These are phyloP conservation scores for Ceratonia siliqua DNA, from an alignment of 306 rosid genomes.

Conservation along the genomic window DNA sequence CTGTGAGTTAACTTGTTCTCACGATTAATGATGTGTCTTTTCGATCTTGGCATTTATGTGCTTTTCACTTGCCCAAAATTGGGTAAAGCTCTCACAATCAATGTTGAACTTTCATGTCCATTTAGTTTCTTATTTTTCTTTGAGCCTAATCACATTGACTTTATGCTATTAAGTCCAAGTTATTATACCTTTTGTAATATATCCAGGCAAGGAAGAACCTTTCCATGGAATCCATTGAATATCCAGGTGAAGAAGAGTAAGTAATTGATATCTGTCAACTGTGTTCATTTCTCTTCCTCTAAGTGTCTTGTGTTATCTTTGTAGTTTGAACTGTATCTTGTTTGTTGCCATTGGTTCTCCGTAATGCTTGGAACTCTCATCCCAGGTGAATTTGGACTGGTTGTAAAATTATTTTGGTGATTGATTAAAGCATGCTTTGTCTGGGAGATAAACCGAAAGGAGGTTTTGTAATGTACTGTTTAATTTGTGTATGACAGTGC, in stretches of 20 bases:
- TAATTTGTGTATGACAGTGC: neutral
- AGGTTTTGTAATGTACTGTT: neutral
- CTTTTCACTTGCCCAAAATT: constrained; percentile 27
- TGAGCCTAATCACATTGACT: constrained; percentile 19
- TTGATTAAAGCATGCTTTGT: constrained; percentile 17
- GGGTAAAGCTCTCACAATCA: constrained; percentile 1
- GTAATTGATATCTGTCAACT: constrained; percentile 45
- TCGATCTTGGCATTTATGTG: constrained; percentile 24
- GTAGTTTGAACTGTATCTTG: constrained; percentile 11
- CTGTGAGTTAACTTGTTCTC: constrained; percentile 63
- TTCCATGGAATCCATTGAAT: constrained; percentile 86
- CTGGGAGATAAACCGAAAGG: constrained; percentile 17
- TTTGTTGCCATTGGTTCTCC: constrained; percentile 18
- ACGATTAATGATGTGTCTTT: constrained; percentile 13
- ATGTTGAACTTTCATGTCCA: constrained; percentile 6
- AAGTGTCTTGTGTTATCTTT: neutral
- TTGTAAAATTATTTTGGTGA: constrained; percentile 12
- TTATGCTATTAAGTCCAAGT: constrained; percentile 12
- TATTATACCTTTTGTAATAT: constrained; percentile 21
- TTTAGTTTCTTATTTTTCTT: constrained; percentile 16
- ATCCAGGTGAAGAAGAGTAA: constrained; percentile 69
- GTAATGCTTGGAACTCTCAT: constrained; percentile 20
- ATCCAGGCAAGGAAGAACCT: constrained; percentile 91
- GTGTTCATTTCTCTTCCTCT: constrained; percentile 14
- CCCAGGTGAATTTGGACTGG: neutral